Evolutionary conservation across 1,284 basidiomycete genomes (phyloP), one percentile per base, ranked within the genome.

Genomic region (Schizopora paradoxa): DNA sequence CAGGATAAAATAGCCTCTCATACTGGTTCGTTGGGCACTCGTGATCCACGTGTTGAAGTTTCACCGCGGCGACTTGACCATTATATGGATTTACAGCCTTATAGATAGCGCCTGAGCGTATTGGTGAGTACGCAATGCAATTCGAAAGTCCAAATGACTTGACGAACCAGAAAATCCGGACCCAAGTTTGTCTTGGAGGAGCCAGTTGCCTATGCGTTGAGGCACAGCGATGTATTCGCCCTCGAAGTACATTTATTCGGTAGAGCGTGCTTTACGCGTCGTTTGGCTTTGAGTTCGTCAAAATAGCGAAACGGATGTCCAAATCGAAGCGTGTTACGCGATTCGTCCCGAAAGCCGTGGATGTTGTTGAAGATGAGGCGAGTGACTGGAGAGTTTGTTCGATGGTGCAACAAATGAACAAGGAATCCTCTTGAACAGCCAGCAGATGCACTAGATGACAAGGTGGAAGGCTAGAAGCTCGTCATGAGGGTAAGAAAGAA

Each of bases 11-110:
- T 29, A 22, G n/a, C 23, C 80, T 74, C 57, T 87, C 84, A 46
- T 81, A 85, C 38, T 63, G 67, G 57, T 87, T 87, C 2, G 84
- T 86, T 0, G 82, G 85, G 55, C 82, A 86, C 57, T 82, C 75
- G 45, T 83, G 77, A 54, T 83, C 66, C 18, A 75, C 63, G 45
- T 72, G 67, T 60, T 87, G 84, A 6, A 87, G 64, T 57, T 87
- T 87, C 47, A 87, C 68, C 0, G 84, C 84, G 35, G 83, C 82
- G n/a, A 68, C 58, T 38, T 79, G 68, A 7, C 67, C 64, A 4
- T 66, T 79, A 55, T 77, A 67, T 1, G 86, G 53, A 53, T 87
- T 65, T 11, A 54, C 59, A 1, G 84, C 83, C 18, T 72, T 68
- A 57, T 71, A 87, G 47, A 86, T 87, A 14, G 79, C 77, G 36